A percentile compares a stretch with the other conserved stretches of the same genome.
phyloP scores from a whole-genome alignment of 805 yeast genomes.

The Candida peoriensis region DNA sequence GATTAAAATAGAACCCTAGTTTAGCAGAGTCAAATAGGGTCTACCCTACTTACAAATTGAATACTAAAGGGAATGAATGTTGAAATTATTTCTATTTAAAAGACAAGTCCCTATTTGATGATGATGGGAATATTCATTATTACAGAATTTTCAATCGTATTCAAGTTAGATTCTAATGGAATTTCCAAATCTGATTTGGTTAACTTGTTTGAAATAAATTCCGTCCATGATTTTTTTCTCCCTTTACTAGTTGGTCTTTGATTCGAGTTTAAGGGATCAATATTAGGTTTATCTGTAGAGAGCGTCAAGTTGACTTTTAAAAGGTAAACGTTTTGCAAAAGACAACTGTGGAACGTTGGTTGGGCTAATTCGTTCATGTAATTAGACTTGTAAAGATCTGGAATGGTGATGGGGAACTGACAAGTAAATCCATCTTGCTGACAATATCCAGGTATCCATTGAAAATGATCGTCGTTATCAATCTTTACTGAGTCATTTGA shows the following conservation, averaged over 20 bases:
- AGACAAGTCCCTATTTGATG: no score
- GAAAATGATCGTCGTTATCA: no score
- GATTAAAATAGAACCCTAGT: no score
- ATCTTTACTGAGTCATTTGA: background rate
- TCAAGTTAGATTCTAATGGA: no score
- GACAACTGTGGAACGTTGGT: conserved; percentile 20
- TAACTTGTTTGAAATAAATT: background rate
- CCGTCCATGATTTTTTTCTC: conserved; percentile 1
- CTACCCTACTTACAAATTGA: no score
- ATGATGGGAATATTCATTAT: no score
- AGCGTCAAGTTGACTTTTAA: conserved; percentile 7
- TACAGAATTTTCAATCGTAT: no score
- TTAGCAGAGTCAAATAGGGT: no score
- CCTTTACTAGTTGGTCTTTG: no score
- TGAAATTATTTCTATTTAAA: no score
- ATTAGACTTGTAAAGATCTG: conserved; percentile 2
- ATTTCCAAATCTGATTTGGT: background rate
- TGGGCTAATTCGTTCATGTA: conserved; percentile 6
- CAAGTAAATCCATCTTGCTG: conserved; percentile 3
- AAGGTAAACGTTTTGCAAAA: conserved; percentile 17
- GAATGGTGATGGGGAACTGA: conserved; percentile 8
- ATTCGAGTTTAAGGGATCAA: background rate
- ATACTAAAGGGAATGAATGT: no score
- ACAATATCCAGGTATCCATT: conserved; percentile 19
- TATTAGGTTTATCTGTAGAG: background rate